Conservation (phyloP, 768 basidiomycete species). For the Russula sp. region DNA sequence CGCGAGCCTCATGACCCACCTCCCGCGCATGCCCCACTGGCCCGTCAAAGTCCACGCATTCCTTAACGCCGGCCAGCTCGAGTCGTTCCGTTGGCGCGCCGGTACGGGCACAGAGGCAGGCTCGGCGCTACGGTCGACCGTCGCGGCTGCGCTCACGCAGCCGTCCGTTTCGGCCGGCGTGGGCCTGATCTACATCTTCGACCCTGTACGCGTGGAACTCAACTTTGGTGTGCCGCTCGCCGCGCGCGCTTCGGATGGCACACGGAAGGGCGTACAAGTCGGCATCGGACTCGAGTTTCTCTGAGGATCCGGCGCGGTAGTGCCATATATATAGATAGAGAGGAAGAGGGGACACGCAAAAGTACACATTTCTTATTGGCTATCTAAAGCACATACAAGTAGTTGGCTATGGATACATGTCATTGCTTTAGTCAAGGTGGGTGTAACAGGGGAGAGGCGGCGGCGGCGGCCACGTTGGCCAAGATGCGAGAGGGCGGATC, state of each 20-base stretch:
- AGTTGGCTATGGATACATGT: slow-evolving; percentile 15
- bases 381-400: slow-evolving; percentile 17
- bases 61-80: slow-evolving; percentile 75
- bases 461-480: neutral
- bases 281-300: slow-evolving; percentile 79
- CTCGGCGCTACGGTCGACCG: slow-evolving; percentile 18
- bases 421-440: neutral
- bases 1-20: slow-evolving; percentile 63
- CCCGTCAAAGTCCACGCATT: slow-evolving; percentile 77
- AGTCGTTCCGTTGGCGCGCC: slow-evolving; percentile 34
- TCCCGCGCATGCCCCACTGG: slow-evolving; percentile 74
- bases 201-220: slow-evolving; percentile 79
- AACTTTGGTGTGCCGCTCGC: slow-evolving; percentile 84
- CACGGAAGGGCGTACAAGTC: slow-evolving; percentile 67
- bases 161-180: slow-evolving; percentile 78
- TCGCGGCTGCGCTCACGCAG: slow-evolving; percentile 37
- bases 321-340: neutral
- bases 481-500: neutral
- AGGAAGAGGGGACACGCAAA: neutral
- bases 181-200: slow-evolving; percentile 78
- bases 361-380: slow-evolving; percentile 13
- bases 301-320: slow-evolving; percentile 28
- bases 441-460: neutral
- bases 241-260: slow-evolving; percentile 58
- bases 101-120: slow-evolving; percentile 30